A percentile compares a stretch with the other conserved stretches of the same genome.
These are phyloP conservation scores for Diplodia scrobiculata DNA, from an alignment of 2,329 filamentous ascomycete species.

Conservation along the genomic window DNA sequence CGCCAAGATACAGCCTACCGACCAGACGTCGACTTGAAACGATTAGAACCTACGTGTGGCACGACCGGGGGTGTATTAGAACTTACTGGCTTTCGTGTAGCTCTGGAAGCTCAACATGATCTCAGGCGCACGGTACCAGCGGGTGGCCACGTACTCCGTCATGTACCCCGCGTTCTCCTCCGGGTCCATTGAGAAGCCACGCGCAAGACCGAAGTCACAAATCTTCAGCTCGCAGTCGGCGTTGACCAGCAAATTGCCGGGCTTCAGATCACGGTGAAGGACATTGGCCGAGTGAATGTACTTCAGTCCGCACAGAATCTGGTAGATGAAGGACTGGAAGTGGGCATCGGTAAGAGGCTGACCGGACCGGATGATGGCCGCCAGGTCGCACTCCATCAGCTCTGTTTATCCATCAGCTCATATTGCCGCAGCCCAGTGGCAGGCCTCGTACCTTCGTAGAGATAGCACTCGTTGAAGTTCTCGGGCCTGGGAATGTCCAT, in stretches of 20 bases:
- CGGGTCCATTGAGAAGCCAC: conserved; percentile 95
- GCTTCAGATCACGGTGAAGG: conserved; percentile 93
- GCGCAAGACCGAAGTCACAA: conserved; percentile 93
- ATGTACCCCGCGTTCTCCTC: conserved; percentile 99
- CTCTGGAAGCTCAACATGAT: conserved; percentile 99
- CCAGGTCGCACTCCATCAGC: conserved; percentile 98
- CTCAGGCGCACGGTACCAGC: conserved; percentile 98
- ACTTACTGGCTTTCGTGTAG: conserved; percentile 99
- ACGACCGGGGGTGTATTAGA: neutral
- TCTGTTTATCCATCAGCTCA: conserved; percentile 58
- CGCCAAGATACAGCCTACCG: conserved; percentile 94
- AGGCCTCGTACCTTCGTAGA: conserved; percentile 77
- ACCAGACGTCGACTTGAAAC: conserved; percentile 90
- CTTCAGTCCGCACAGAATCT: conserved; percentile 97
- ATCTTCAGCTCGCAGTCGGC: conserved; percentile 99
- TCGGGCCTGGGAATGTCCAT: conserved; percentile 98
- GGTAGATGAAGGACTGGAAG: conserved; percentile 99
- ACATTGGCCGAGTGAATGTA: conserved; percentile 99
- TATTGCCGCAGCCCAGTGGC: neutral
- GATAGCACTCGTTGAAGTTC: conserved; percentile 98
- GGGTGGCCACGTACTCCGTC: conserved; percentile 98
- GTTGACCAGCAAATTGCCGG: conserved; percentile 94
- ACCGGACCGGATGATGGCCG: conserved; percentile 94
- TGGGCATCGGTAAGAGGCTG: conserved; percentile 97
- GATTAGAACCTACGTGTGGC: conserved; percentile 26